Evolutionary conservation across 2,329 filamentous ascomycete genomes (phyloP).

Genomic region (Parastagonospora avenae): DNA sequence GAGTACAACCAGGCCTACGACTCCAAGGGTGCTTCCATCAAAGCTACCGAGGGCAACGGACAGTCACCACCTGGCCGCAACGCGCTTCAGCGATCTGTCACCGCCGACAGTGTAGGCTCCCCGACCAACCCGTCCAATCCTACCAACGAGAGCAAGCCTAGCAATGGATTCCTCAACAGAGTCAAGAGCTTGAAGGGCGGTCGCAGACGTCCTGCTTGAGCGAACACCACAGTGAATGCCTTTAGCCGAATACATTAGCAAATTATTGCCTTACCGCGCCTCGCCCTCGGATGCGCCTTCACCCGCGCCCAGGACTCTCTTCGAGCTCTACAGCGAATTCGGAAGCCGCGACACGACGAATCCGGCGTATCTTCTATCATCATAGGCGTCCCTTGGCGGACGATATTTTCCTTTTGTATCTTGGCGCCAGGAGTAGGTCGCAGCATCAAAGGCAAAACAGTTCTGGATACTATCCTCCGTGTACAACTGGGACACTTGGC

Average conservation of each 20-base stretch:
- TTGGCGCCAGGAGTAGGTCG: constrained; percentile 20
- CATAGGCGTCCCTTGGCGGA: constrained; percentile 14
- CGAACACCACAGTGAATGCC: background rate
- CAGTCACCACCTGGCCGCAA: constrained; percentile 38
- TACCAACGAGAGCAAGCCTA: constrained; percentile 29
- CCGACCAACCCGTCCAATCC: constrained; percentile 28
- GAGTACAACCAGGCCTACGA: constrained; percentile 75
- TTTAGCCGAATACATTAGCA: background rate
- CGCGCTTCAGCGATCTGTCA: constrained; percentile 37
- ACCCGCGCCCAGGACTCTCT: too few relatives aligned
- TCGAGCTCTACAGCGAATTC: background rate
- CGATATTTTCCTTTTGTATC: constrained; percentile 15
- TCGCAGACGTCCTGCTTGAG: constrained; percentile 38
- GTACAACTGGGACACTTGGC: constrained; percentile 15
- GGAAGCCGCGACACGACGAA: background rate
- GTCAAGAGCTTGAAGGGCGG: constrained; percentile 48
- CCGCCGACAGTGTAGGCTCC: constrained; percentile 38
- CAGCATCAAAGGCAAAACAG: constrained; percentile 9
- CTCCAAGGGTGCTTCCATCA: constrained; percentile 65
- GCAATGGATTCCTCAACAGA: constrained; percentile 42
- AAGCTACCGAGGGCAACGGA: constrained; percentile 49
- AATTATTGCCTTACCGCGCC: too few relatives aligned
- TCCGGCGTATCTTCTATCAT: constrained; percentile 21
- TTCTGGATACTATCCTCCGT: constrained; percentile 33
- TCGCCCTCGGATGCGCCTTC: too few relatives aligned